Percentiles rank a stretch among this genome's conserved stretches.
phyloP scores from a whole-genome alignment of 2,329 filamentous ascomycete species.

The Stagonosporopsis rhizophila region DNA sequence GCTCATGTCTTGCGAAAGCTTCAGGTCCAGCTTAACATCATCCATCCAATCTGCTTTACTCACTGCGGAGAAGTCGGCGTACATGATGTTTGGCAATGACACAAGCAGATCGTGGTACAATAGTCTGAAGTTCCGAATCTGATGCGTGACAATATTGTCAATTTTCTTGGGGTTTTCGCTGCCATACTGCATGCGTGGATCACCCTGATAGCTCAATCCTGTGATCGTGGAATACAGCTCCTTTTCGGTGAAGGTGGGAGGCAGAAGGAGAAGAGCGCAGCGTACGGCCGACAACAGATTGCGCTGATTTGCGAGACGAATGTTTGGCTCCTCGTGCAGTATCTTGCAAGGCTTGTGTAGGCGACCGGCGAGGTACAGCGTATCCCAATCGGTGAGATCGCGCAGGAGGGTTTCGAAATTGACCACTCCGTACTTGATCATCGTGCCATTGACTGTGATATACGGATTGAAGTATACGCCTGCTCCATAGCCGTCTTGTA shows the following conservation, averaged over 20 bases:
- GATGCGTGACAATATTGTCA: constrained; percentile 89
- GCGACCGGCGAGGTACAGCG: constrained; percentile 92
- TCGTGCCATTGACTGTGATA: constrained; percentile 89
- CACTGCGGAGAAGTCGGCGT: constrained; percentile 69
- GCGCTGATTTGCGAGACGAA: constrained; percentile 93
- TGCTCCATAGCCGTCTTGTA: constrained; percentile 88
- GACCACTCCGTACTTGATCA: constrained; percentile 98
- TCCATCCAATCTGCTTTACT: constrained; percentile 67
- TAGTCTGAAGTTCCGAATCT: constrained; percentile 88
- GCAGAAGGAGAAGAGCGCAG: constrained; percentile 85
- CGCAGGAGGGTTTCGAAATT: constrained; percentile 87
- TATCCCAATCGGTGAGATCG: constrained; percentile 91
- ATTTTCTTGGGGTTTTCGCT: constrained; percentile 94
- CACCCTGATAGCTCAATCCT: constrained; percentile 90
- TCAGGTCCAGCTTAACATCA: constrained; percentile 64
- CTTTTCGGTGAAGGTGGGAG: constrained; percentile 81
- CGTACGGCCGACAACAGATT: constrained; percentile 92
- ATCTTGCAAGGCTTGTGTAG: constrained; percentile 99
- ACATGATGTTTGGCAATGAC: constrained; percentile 86
- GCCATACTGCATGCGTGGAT: constrained; percentile 91
- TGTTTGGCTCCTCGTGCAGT: constrained; percentile 87
- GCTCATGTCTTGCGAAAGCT: constrained; percentile 88
- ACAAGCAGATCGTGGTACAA: constrained; percentile 90
- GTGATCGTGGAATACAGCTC: constrained; percentile 91
- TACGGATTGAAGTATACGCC: constrained; percentile 98